Base-by-base conservation (phyloP, 768 basidiomycete genomes). In the Tricholoma saponaceum region DNA sequence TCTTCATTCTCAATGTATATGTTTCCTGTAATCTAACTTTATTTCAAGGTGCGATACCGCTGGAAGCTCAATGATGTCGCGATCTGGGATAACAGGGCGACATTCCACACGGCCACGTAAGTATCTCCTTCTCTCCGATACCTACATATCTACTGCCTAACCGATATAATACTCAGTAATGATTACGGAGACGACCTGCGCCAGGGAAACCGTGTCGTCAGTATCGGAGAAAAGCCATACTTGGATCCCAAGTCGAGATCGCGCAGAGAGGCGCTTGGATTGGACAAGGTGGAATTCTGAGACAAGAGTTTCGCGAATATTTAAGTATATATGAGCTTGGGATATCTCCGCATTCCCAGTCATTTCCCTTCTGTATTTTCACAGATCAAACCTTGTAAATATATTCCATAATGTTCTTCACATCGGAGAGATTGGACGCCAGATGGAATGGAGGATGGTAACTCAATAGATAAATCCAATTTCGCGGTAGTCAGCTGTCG, bases 71-170 rank as follows among this genome's bases (percentile, higher is more conserved):
- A 83, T 61, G 80, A 80, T 55, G 64, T 85, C 23, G 84, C 84
- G 0, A 82, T 86, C 62, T 86, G 83, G 84, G 83, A 84, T 56
- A 86, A 86, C 64, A 68, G 83, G 43, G 70, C 74, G 16, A 79
- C 79, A 0, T 76, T 73, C 67, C 81, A 83, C 60, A 80, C 73
- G 10, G 74, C 74, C 22, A 78, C 76, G 76, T 76, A 62, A 55
- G 73, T 54, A 22, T 32, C 16, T 59, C 54, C 5, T 39, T 37
- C n/a, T n/a, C n/a, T n/a, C n/a, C n/a, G 28, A 0, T 14, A 37
- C 16, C 16, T 20, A 4, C 32, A 13, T 30, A 1, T 16, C 23
- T 26, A 51, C 9, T 46, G 51, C 4, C 16, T 44, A 58, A 13
- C 16, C 30, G 37, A 52, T 44, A 10, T 28, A 22, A 52, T 33